These are phyloP conservation scores for Taphrina sp. DNA, from an alignment of 1,139 yeast species.

Conservation along the genomic window DNA sequence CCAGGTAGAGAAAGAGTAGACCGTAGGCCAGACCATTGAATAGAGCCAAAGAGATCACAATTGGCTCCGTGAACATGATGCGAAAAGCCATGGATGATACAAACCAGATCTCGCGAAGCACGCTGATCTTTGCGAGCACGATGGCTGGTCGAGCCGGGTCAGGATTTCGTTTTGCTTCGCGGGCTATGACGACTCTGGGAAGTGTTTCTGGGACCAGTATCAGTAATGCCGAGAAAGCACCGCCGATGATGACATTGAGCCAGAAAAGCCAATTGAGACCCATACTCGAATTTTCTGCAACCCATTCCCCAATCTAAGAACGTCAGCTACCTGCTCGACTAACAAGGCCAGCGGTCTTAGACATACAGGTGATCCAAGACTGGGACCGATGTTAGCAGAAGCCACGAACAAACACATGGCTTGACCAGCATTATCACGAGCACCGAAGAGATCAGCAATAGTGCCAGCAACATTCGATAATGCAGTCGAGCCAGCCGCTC, in stretches of 20 bases:
- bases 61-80: slow-evolving; percentile 74
- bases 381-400: slow-evolving; percentile 64
- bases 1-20: slow-evolving; percentile 50
- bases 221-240: slow-evolving; percentile 50
- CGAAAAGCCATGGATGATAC: slow-evolving; percentile 49
- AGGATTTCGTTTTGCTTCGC: neutral
- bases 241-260: slow-evolving; percentile 57
- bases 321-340: too few relatives aligned
- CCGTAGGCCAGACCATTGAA: slow-evolving; percentile 89
- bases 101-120: slow-evolving; percentile 17
- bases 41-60: slow-evolving; percentile 73
- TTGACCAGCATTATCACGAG: slow-evolving; percentile 50
- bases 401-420: slow-evolving; percentile 61
- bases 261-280: slow-evolving; percentile 65
- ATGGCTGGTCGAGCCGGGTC: neutral
- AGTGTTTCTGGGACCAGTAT: slow-evolving; percentile 38
- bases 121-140: slow-evolving; percentile 8
- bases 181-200: slow-evolving; percentile 26
- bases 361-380: slow-evolving; percentile 60
- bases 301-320: slow-evolving; percentile 58
- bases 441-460: slow-evolving; percentile 58
- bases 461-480: slow-evolving; percentile 67
- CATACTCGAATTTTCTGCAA: slow-evolving; percentile 46
- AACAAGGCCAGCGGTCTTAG: too few relatives aligned
- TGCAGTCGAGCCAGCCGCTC: slow-evolving; percentile 65